Percentiles rank a stretch among this genome's conserved stretches.
These are phyloP conservation scores for Phylloporus arenicola DNA, from an alignment of 768 basidiomycete genomes.

Conservation along the genomic window DNA sequence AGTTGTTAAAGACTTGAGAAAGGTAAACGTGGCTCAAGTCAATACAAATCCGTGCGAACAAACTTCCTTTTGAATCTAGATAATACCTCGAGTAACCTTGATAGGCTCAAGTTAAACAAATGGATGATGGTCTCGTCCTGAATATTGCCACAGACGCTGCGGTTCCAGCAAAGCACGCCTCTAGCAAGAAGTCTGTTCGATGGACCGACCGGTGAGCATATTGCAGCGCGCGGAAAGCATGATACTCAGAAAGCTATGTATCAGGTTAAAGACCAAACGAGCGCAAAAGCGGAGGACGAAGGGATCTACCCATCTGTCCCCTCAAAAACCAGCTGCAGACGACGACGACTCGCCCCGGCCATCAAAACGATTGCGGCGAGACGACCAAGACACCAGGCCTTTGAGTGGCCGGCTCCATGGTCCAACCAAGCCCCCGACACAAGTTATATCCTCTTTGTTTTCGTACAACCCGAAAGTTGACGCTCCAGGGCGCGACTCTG, in stretches of 20 bases:
- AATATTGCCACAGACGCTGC: constrained; percentile 52
- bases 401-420: constrained; percentile 6
- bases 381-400: constrained; percentile 17
- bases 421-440: constrained; percentile 35
- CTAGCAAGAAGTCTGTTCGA: constrained; percentile 53
- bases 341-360: constrained; percentile 33
- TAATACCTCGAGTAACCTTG: background rate
- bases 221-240: background rate
- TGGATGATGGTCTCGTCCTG: constrained; percentile 74
- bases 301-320: constrained; percentile 22
- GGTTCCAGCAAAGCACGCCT: constrained; percentile 23
- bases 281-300: constrained; percentile 54
- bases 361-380: constrained; percentile 42
- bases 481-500: constrained; percentile 28
- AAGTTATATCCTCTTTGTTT: constrained; percentile 87
- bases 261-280: constrained; percentile 72
- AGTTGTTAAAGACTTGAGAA: constrained; percentile 9
- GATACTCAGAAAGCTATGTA: background rate
- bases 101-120: constrained; percentile 14
- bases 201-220: constrained; percentile 70
- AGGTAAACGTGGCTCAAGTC: constrained; percentile 17
- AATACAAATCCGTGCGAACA: constrained; percentile 16
- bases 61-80: constrained; percentile 15
- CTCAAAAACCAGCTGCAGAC: background rate
- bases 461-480: constrained; percentile 73